Evolutionary conservation across 2,329 filamentous ascomycete species (phyloP).

Genomic region (Byssothecium circinans): DNA sequence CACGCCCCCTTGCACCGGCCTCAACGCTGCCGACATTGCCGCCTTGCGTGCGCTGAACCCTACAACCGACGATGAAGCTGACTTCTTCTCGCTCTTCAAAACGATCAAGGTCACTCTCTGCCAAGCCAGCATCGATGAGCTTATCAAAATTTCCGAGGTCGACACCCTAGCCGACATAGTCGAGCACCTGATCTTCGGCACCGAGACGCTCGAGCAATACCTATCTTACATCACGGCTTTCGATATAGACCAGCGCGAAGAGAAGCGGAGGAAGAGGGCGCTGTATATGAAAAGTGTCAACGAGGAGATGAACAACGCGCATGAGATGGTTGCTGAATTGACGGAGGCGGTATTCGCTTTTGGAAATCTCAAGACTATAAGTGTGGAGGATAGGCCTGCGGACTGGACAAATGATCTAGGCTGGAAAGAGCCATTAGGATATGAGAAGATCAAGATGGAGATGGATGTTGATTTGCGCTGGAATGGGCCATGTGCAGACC

Average conservation of each 20-base stretch:
- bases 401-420: neutral
- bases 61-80: neutral
- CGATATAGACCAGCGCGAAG: neutral
- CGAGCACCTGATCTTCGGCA: conserved; percentile 9
- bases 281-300: neutral
- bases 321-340: neutral
- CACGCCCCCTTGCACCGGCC: neutral
- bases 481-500: conserved; percentile 3
- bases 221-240: neutral
- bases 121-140: conserved; percentile 1
- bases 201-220: conserved; percentile 9
- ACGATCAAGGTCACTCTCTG: neutral
- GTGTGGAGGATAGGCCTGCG: neutral
- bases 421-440: neutral
- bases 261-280: neutral
- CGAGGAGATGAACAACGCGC: neutral
- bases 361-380: neutral
- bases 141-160: neutral
- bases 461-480: conserved; percentile 2
- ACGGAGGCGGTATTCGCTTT: neutral
- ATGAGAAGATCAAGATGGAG: neutral
- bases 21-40: neutral
- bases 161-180: conserved; percentile 1
- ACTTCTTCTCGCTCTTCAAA: neutral
- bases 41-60: neutral